Evolutionary conservation across 495 filamentous ascomycete genomes (phyloP), one percentile per base, ranked within the genome.

Genomic region (Aspergillus biplanus): DNA sequence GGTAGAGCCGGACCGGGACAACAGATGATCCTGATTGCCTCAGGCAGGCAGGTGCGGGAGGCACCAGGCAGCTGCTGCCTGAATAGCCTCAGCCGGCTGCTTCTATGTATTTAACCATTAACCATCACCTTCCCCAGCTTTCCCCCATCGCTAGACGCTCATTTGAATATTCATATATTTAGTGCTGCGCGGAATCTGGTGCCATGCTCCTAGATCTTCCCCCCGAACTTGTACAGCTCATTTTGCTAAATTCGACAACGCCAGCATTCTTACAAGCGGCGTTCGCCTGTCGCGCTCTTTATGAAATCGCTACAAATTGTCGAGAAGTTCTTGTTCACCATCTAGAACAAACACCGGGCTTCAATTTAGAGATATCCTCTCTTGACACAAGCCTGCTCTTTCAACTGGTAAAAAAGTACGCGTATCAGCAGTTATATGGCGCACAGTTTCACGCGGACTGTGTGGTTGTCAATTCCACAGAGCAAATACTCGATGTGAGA

Each of bases 261-360:
- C 61, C 74, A 6, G 57, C 70, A 6, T 82, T 73, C 48, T 58
- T 80, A 21, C 75, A 82, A 46, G 64, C 67, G 5, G 70, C 78
- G 6, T 65, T 72, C 34, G 64, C 68, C 49, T 77, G 73, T 54
- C 75, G 66, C 15, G 55, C 63, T 56, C 83, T 97, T n/a, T 92
- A 95, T 83, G 90, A 91, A 80, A 81, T 96, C 67, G 93, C 93
- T 58, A 91, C 90, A 15, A 90, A 85, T 69, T 96, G 90, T 42
- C 71, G 75, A 11, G 68, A 75, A 48, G 65, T 75, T 4, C 64
- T 80, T 13, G 12, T 75, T 5, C 64, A 72, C 49, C 79, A 78
- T 48, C 59, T 82, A n/a, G 33, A 52, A 34, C 60, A 70, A n/a
- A 76, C 69, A 3, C 78, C 78, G 6, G 78, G 79, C 0, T 18